Base-by-base conservation (phyloP, 495 filamentous ascomycete genomes). In the Hyaloscypha hepaticicola region DNA sequence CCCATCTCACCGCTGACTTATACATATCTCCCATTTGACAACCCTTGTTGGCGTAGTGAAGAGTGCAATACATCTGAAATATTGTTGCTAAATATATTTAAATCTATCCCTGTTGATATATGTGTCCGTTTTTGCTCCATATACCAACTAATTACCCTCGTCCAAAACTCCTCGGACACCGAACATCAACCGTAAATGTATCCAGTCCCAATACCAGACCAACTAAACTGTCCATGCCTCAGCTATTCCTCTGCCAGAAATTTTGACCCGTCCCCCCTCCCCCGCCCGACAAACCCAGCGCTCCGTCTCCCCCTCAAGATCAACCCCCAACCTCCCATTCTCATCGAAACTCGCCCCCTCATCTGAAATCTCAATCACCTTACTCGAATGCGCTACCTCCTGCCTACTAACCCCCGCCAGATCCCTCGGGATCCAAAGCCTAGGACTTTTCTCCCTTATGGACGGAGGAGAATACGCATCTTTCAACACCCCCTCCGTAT, bases 391-490 rank as follows among this genome's bases (percentile, higher is more conserved):
- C n/a, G 78, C 79, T 50, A 93, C 79, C 77, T 96, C 93, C 77
- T 93, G 88, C 75, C 80, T 82, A 55, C 86, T 90, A 28, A 96
- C 81, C 53, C 93, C 93, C 64, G 89, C 79, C 2, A 79, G 73
- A 70, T 97, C 93, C 48, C 82, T 78, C 5, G 92, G 90, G 59
- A 97, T 88, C 93, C 93, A 96, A 27, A 97, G 78, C 57, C 91
- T 75, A 16, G 91, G 89, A 1, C 87, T 80, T 61, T 75, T 71
- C 9, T 83, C 79, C n/a, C 72, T 83, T 63, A 96, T 82, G n/a
- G 84, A 79, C 2, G 93, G 93, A 55, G 93, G 85, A 75, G 82
- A 79, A 77, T 96, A 97, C 3, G 91, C 93, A 59, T 91, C 81
- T 3, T 77, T 76, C 75, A 87, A 82, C 4, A 83, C 75, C 45